Conservation (phyloP, 306 rosid genomes). For the Comarum palustre region DNA sequence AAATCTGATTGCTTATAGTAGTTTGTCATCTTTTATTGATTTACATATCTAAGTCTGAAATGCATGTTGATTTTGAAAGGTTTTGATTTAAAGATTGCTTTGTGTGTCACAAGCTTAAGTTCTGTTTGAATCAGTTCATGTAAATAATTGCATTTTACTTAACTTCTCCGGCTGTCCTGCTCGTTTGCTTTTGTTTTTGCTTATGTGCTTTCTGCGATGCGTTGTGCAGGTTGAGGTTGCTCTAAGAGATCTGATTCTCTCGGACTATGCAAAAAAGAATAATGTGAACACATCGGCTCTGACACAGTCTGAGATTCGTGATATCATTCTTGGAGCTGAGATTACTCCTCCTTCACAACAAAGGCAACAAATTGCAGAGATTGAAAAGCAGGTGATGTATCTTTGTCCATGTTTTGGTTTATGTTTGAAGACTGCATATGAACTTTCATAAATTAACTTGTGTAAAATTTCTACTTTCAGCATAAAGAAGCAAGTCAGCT, state of each 20-base stretch:
- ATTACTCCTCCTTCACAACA: constrained; percentile 99
- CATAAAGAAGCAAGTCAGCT: constrained; percentile 87
- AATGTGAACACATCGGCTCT: constrained; percentile 95
- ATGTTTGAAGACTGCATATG: background rate
- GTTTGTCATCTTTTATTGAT: background rate
- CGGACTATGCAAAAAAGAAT: constrained; percentile 98
- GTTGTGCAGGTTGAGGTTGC: constrained; percentile 93
- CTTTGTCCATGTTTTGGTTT: constrained; percentile 9
- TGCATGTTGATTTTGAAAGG: too few species aligned
- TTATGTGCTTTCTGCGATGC: background rate
- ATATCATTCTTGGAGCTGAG: constrained; percentile 98
- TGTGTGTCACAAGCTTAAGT: background rate
- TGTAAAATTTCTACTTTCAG: constrained; percentile 33
- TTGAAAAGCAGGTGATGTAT: constrained; percentile 81
- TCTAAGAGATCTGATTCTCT: constrained; percentile 90
- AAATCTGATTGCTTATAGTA: background rate
- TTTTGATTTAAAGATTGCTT: background rate
- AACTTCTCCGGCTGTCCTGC: background rate
- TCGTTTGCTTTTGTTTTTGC: background rate
- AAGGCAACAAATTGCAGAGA: constrained; percentile 97
- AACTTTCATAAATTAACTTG: constrained; percentile 1
- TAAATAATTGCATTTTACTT: background rate
- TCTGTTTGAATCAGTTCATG: background rate
- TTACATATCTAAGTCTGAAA: background rate
- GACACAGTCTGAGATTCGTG: constrained; percentile 98